phyloP scores from a whole-genome alignment of 345 rosid genomes.

The Atalantia buxifolia region DNA sequence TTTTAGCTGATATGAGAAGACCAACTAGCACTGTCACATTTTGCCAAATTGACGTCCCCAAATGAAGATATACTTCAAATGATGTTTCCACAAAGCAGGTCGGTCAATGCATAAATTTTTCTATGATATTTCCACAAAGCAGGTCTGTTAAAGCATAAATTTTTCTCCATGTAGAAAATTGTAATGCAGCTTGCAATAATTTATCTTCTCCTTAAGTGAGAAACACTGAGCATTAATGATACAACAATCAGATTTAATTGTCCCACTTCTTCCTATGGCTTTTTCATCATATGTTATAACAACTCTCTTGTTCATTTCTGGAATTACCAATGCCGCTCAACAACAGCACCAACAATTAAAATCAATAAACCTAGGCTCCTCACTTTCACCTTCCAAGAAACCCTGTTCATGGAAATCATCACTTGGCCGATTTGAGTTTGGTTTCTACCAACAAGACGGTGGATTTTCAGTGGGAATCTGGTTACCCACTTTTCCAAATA shows the following conservation, averaged over 20 bases:
- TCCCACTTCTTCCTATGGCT: not conserved
- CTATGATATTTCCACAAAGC: no score
- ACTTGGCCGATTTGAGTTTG: conserved; percentile 32
- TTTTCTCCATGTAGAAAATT: not conserved
- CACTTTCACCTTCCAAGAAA: conserved; percentile 10
- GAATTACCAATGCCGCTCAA: not conserved
- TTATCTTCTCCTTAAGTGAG: no score
- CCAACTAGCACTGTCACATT: no score
- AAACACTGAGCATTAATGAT: not conserved
- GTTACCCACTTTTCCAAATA: conserved; percentile 1
- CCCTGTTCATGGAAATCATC: conserved; percentile 29
- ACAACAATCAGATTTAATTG: not conserved
- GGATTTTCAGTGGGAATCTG: conserved; percentile 31
- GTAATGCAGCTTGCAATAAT: no score
- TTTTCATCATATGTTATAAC: not conserved
- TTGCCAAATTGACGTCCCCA: no score
- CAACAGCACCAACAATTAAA: not conserved
- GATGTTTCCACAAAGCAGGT: no score
- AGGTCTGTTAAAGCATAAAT: no score
- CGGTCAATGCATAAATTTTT: no score
- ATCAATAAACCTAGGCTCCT: not conserved
- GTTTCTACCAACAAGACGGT: conserved; percentile 23
- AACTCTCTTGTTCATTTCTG: not conserved
- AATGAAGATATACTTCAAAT: no score
- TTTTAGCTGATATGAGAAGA: no score